Percentiles rank a stretch among this genome's conserved stretches.
Evolutionary conservation across 345 rosid genomes (phyloP).

Genomic region (Viola odorata): DNA sequence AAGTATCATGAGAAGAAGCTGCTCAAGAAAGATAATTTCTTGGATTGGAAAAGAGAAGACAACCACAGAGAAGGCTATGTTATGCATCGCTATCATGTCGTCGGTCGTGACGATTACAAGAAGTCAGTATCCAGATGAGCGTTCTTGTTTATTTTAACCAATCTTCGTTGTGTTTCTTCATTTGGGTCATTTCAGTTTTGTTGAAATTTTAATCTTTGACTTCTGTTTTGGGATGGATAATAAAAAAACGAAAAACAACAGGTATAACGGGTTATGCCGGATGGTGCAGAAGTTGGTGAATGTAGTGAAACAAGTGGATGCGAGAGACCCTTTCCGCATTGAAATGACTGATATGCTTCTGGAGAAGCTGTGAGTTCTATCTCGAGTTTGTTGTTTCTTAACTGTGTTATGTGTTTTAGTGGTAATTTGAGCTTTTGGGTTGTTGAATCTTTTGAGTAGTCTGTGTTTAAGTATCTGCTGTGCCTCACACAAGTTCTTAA

Average conservation of each 20-base stretch:
- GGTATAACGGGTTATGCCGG: constrained; percentile 71
- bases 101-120: constrained; percentile 86
- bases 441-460: not conserved
- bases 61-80: constrained; percentile 65
- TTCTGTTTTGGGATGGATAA: not conserved
- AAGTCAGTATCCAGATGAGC: constrained; percentile 32
- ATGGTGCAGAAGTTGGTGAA: constrained; percentile 83
- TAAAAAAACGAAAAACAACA: constrained; percentile 8
- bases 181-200: not conserved
- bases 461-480: not conserved
- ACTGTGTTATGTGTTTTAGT: not conserved
- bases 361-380: constrained; percentile 71
- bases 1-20: constrained; percentile 69
- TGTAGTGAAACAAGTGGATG: constrained; percentile 78
- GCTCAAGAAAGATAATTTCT: constrained; percentile 59
- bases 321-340: constrained; percentile 65
- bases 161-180: not conserved
- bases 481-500: too few species aligned
- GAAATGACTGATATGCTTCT: constrained; percentile 81
- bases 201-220: not conserved
- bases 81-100: constrained; percentile 63
- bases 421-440: not conserved
- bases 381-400: not conserved
- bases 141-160: not conserved
- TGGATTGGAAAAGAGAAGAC: constrained; percentile 79